Conservation (phyloP, 148 eudicot genomes). For the Spergularia bocconei region DNA sequence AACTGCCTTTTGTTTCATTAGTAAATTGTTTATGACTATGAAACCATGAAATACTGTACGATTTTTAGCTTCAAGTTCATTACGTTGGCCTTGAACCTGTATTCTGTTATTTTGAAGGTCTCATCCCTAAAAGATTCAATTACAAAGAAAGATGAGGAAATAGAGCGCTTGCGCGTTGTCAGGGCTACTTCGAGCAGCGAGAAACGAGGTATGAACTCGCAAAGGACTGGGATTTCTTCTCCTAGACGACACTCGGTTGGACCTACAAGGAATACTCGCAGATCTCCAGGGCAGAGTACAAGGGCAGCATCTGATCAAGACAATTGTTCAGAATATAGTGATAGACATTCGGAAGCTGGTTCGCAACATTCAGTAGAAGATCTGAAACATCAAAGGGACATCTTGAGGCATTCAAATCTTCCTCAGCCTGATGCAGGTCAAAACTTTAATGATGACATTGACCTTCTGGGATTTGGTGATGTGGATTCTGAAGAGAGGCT, state of each 20-base stretch:
- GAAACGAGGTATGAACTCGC: constrained; percentile 39
- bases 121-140: constrained; percentile 60
- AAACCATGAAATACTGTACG: background rate
- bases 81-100: constrained; percentile 7
- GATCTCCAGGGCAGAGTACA: constrained; percentile 23
- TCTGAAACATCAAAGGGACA: constrained; percentile 49
- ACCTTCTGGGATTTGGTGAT: constrained; percentile 77
- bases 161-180: constrained; percentile 46
- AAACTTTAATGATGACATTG: constrained; percentile 54
- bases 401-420: constrained; percentile 39
- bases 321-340: constrained; percentile 67
- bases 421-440: constrained; percentile 39
- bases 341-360: constrained; percentile 70
- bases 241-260: constrained; percentile 72
- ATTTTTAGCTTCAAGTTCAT: background rate
- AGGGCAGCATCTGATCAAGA: constrained; percentile 65
- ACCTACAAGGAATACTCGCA: constrained; percentile 28
- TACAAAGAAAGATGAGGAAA: constrained; percentile 79
- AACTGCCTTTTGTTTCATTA: background rate
- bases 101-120: constrained; percentile 41
- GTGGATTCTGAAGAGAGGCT: constrained; percentile 80
- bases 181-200: constrained; percentile 48
- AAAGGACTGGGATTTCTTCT: constrained; percentile 44
- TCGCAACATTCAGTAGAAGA: constrained; percentile 72
- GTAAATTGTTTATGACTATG: background rate